Evolutionary conservation across 2,329 filamentous ascomycete genomes (phyloP), one percentile per base, ranked within the genome.

Genomic region (Uncinocarpus reesii): DNA sequence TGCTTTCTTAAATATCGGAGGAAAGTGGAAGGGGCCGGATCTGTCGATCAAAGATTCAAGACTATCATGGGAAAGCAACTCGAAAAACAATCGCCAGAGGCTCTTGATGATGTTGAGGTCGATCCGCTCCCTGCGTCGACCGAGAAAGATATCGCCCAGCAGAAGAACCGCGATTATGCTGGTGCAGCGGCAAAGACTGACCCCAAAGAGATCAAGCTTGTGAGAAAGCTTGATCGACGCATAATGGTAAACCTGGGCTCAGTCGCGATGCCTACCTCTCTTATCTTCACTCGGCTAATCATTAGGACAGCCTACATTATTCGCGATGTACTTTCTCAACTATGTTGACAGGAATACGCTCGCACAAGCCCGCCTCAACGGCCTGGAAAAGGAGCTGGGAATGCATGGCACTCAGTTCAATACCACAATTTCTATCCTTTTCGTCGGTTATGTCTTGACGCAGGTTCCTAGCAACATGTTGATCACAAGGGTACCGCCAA

Each of bases 321-420:
- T 53, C 37, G 20, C 53, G 3, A 59, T 59, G 57, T 60, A 59
- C 37, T 59, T 57, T 44, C 57, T 60, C 16, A 56, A 56, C 45
- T 56, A 56, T 29, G 49, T 56, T 16, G 54, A 55, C 24, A 47
- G 55, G 11, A 56, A 56, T 32, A 53, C 53, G 7, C 47, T 56
- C 10, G 55, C 55, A 6, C 55, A 55, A 38, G 55, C 55, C 37
- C 54, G 53, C 7, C 49, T 56, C 4, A 52, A 56, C 36, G 37
- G 48, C 6, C 37, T 56, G 11, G 54, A 56, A 28, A 35, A 53
- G n/a, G 72, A 75, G 38, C 60, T 73, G 13, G 59, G 62, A 6
- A 59, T 74, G 55, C 62, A 60, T 1, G 68, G 68, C 5, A 68
- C 65, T 5, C 64, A 72, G 53, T 71, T 69, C 54, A 63, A 70